Conservation (phyloP, 371 early-diverging fungal species). For the Basidiobolus meristosporus region DNA sequence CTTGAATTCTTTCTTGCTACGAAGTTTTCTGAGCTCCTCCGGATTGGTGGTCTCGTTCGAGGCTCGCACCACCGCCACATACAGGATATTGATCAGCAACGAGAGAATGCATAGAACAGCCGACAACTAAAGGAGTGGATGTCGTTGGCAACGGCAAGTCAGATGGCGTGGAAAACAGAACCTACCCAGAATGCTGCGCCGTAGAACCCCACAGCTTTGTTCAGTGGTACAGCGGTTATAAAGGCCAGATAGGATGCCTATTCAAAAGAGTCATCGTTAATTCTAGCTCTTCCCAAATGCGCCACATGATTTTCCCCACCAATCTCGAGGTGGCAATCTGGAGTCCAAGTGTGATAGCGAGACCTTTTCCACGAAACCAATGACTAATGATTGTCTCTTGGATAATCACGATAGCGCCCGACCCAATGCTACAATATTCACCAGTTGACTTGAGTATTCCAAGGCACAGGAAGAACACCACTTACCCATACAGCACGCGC, state of each 20-base stretch:
- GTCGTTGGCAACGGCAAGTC: not conserved
- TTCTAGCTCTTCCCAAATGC: not conserved
- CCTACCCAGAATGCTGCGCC: slow-evolving; percentile 51
- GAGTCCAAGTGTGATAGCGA: slow-evolving; percentile 36
- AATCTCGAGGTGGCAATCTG: slow-evolving; percentile 44
- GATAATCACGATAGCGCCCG: slow-evolving; percentile 26
- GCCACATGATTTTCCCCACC: slow-evolving; percentile 7
- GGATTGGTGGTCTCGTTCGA: slow-evolving; percentile 9
- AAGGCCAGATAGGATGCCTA: slow-evolving; percentile 38
- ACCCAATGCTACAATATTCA: slow-evolving; percentile 15
- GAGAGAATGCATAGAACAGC: slow-evolving; percentile 36
- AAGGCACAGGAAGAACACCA: too few relatives aligned
- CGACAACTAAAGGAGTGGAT: slow-evolving; percentile 15
- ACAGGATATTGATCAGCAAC: slow-evolving; percentile 31
- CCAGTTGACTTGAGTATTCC: not conserved
- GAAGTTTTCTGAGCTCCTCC: slow-evolving; percentile 17
- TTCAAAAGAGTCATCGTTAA: not conserved
- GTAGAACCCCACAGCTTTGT: slow-evolving; percentile 36
- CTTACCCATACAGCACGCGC: slow-evolving; percentile 37
- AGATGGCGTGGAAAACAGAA: not conserved
- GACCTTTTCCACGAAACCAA: slow-evolving; percentile 32
- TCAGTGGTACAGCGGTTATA: slow-evolving; percentile 43
- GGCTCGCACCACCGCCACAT: slow-evolving; percentile 21
- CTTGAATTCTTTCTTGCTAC: slow-evolving; percentile 32
- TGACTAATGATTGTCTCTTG: slow-evolving; percentile 31